Evolutionary conservation across 208 protist genomes (phyloP).

Genomic region (Strigomonas culicis): DNA sequence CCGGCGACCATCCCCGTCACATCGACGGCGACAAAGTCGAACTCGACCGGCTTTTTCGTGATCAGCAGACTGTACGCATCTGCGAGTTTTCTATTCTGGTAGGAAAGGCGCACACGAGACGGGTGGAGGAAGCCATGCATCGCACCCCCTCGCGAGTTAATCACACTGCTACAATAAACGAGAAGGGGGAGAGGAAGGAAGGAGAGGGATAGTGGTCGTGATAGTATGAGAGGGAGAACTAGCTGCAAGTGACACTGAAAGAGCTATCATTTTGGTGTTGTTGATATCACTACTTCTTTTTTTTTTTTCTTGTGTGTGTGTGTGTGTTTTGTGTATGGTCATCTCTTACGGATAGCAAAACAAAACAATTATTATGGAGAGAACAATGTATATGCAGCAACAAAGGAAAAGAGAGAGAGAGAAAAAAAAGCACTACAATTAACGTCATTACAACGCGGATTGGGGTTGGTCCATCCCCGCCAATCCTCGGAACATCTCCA

Average conservation of each 20-base stretch:
- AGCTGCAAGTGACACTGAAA: too few species aligned
- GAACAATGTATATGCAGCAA: neutral
- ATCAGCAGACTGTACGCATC: conserved; percentile 63
- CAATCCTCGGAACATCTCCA: conserved; percentile 37
- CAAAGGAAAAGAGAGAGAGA: conserved; percentile 3
- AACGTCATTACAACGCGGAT: conserved; percentile 1
- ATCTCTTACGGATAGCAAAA: neutral
- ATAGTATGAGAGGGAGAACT: too few species aligned
- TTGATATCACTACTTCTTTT: too few species aligned
- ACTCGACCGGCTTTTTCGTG: conserved; percentile 79
- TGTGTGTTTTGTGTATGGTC: neutral
- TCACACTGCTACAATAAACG: neutral
- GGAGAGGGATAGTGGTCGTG: too few species aligned
- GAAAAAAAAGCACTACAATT: conserved; percentile 1
- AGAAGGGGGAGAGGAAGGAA: neutral
- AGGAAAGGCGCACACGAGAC: neutral
- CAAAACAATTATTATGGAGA: neutral
- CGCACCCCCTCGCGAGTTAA: neutral
- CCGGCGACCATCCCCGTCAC: conserved; percentile 50
- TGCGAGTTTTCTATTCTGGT: conserved; percentile 1
- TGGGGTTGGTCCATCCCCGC: conserved; percentile 21
- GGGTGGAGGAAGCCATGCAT: neutral
- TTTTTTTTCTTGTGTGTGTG: neutral
- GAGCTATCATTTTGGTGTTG: too few species aligned
- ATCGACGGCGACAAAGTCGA: conserved; percentile 81